phyloP scores from a whole-genome alignment of 192 early-diverging fungal genomes.

The Geranomyces variabilis region DNA sequence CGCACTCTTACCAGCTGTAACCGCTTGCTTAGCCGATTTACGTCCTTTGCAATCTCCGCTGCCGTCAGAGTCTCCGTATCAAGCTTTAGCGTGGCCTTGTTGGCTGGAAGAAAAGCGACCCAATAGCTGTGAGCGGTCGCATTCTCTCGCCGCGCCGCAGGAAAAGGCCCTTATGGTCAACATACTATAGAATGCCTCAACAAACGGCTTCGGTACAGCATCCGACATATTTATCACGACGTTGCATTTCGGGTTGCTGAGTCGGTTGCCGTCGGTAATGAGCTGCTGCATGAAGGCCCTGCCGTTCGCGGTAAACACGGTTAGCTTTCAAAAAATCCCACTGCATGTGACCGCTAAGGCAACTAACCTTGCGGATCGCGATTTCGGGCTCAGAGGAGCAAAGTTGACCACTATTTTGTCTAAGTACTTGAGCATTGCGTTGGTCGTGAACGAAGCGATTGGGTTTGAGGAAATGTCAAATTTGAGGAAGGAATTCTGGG shows the following conservation, averaged over 20 bases:
- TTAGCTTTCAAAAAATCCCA: too few species aligned
- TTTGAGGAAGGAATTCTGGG: too few species aligned
- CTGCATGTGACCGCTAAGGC: neutral
- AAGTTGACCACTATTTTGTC: conserved; percentile 28
- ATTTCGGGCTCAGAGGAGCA: conserved; percentile 28
- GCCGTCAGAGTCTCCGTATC: conserved; percentile 31
- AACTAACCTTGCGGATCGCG: conserved; percentile 18
- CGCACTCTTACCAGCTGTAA: conserved; percentile 19
- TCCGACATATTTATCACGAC: conserved; percentile 32
- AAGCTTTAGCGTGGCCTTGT: conserved; percentile 26
- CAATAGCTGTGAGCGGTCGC: neutral
- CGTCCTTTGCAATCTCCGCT: conserved; percentile 33
- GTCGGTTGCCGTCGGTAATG: conserved; percentile 23
- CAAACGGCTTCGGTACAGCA: conserved; percentile 20
- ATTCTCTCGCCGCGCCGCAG: neutral
- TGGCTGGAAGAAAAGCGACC: conserved; percentile 15
- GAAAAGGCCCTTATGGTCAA: neutral
- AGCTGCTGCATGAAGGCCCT: conserved; percentile 29
- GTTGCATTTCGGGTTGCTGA: conserved; percentile 34
- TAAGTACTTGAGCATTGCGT: conserved; percentile 29
- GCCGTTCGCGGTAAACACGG: too few species aligned
- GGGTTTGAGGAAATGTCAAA: neutral
- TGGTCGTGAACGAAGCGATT: neutral
- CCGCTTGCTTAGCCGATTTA: conserved; percentile 29
- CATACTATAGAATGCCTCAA: conserved; percentile 19